A percentile compares a stretch with the other conserved stretches of the same genome.
phyloP scores from a whole-genome alignment of 371 early-diverging fungal genomes.

The Massospora cicadina region DNA sequence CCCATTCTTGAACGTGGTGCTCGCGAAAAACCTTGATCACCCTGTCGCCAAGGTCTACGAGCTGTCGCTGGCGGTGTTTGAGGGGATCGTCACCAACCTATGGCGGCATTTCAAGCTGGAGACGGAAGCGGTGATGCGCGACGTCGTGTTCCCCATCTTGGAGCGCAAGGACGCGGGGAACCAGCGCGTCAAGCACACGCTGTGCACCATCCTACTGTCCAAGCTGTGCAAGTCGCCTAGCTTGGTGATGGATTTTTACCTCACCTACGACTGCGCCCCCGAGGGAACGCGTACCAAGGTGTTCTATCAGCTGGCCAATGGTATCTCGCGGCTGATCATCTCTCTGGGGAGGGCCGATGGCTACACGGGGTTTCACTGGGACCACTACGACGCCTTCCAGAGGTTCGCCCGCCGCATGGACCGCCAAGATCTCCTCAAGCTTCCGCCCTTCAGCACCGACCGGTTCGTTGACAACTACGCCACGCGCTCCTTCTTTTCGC shows the following conservation, averaged over 20 bases:
- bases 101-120: neutral
- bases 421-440: neutral
- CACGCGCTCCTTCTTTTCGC: neutral
- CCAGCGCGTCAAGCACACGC: neutral
- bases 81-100: neutral
- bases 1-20: neutral
- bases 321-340: neutral
- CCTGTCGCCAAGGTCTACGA: neutral
- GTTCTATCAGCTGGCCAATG: neutral
- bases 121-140: neutral
- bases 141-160: neutral
- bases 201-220: neutral
- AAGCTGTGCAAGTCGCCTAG: neutral
- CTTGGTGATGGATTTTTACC: neutral
- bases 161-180: neutral
- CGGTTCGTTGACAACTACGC: neutral
- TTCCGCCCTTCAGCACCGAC: neutral
- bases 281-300: neutral
- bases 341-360: neutral
- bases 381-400: neutral
- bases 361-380: neutral
- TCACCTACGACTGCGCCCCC: neutral
- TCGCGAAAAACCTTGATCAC: neutral
- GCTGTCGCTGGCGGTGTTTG: neutral
- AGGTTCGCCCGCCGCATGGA: neutral